Percentiles rank a stretch among this genome's conserved stretches.
These are phyloP conservation scores for Neofusicoccum ribis DNA, from an alignment of 2,329 filamentous ascomycete genomes.

Conservation along the genomic window DNA sequence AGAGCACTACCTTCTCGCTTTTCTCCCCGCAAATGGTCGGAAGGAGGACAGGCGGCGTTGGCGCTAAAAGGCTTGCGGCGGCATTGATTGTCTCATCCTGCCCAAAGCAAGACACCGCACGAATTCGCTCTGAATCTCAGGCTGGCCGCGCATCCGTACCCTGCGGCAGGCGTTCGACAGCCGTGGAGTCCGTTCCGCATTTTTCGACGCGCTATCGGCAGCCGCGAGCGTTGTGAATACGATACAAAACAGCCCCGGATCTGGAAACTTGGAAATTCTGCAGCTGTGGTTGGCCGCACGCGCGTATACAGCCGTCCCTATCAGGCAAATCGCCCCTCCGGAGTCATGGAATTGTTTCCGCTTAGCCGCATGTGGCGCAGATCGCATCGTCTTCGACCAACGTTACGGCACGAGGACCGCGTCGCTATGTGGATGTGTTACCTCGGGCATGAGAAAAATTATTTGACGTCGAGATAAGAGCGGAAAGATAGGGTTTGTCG, in stretches of 20 bases:
- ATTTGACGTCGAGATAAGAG: slow-evolving; percentile 2
- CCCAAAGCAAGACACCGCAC: not conserved
- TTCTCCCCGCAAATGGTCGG: not conserved
- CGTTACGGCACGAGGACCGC: not conserved
- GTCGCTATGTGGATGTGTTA: not conserved
- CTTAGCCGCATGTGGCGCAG: slow-evolving; percentile 3
- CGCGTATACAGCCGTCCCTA: not conserved
- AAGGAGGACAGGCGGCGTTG: not conserved
- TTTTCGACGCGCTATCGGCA: not conserved
- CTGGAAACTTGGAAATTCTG: not conserved
- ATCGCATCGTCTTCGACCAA: not conserved
- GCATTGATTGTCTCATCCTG: not conserved
- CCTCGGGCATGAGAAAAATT: not conserved
- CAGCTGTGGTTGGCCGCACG: not conserved
- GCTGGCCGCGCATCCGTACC: too few relatives aligned
- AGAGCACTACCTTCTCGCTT: not conserved
- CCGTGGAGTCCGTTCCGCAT: not conserved
- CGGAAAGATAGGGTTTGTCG: not conserved
- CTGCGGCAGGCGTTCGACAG: not conserved
- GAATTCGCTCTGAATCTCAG: too few relatives aligned
- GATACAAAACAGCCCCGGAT: not conserved
- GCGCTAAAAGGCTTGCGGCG: not conserved
- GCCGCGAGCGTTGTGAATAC: not conserved
- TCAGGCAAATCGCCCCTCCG: not conserved
- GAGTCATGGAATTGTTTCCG: slow-evolving; percentile 1